Evolutionary conservation across 495 filamentous ascomycete genomes (phyloP), one percentile per base, ranked within the genome.

Genomic region (Penicillium verhagenii): DNA sequence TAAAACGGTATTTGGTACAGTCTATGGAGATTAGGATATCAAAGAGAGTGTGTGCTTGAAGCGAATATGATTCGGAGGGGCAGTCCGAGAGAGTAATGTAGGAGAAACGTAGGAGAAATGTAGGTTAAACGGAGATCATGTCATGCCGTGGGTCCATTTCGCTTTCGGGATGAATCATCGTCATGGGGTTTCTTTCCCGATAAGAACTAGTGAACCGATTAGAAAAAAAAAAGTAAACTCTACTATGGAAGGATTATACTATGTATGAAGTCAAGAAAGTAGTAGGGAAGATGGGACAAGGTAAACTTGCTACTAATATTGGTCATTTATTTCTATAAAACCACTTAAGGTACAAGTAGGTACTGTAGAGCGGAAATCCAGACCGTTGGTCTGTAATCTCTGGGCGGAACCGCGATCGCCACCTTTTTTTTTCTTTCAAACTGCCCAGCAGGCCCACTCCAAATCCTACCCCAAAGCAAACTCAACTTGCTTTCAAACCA

Each of bases 341-440:
- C n/a, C n/a, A n/a, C n/a, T n/a, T n/a, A n/a, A n/a, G n/a, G n/a
- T 31, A 8, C 5, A 31, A 31, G 9, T 31, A 8, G 9, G 13
- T 31, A 31, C 28, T 45, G 23, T 45, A 11, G 19, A 45, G 13
- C 42, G 42, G 53, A 51, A 49, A 44, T 56, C 37, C 52, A 53
- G 44, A 23, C 53, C 40, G 31, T 46, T 28, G 18, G 18, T 47
- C 49, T 43, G 52, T 43, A 21, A 44, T 42, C 20, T 42, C 38
- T 42, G 18, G 38, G 38, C 38, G 38, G 38, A 42, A 20, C 42
- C 42, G 23, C 42, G 57, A 53, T 64, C 57, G 57, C 58, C 60
- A 42, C 57, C 44, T 61, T 64, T 60, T 64, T 66, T 61, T 64
- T 56, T 49, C 42, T 46, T 38, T 56, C 53, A 40, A 51, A 48